Evolutionary conservation across 257 asterid species (phyloP).

Genomic region (Solanum bulbocastanum): DNA sequence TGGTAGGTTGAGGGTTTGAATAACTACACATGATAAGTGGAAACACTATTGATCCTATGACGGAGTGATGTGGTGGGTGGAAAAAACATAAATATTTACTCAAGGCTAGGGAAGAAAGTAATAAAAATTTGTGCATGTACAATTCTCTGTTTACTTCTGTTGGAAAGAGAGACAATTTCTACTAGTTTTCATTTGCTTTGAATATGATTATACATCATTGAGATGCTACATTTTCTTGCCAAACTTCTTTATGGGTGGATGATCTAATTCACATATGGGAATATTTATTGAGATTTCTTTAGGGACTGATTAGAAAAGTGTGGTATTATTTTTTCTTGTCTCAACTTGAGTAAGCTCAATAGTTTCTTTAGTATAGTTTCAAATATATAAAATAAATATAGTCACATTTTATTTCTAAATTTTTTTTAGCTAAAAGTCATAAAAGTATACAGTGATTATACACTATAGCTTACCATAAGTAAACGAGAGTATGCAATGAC

Average conservation of each 20-base stretch:
- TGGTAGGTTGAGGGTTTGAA: background rate
- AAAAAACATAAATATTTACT: background rate
- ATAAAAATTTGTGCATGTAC: background rate
- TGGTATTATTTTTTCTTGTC: too few species aligned
- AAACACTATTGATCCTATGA: background rate
- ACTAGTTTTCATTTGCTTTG: background rate
- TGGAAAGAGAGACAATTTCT: background rate
- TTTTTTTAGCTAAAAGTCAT: background rate
- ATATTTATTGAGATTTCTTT: background rate
- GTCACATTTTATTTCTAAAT: too few species aligned
- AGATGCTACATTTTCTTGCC: background rate
- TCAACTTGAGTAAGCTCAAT: too few species aligned
- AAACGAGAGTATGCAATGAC: background rate
- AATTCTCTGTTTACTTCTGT: background rate
- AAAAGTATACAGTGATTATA: background rate
- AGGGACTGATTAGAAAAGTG: too few species aligned
- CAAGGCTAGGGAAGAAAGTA: background rate
- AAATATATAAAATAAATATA: too few species aligned
- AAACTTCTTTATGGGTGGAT: background rate
- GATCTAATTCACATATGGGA: background rate
- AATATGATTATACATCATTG: background rate
- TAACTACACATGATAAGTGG: background rate
- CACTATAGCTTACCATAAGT: background rate
- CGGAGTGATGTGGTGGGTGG: background rate
- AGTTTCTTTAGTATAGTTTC: too few species aligned